Evolutionary conservation across 768 basidiomycete species (phyloP), one percentile per base, ranked within the genome.

Genomic region (Wakefieldia striispora): DNA sequence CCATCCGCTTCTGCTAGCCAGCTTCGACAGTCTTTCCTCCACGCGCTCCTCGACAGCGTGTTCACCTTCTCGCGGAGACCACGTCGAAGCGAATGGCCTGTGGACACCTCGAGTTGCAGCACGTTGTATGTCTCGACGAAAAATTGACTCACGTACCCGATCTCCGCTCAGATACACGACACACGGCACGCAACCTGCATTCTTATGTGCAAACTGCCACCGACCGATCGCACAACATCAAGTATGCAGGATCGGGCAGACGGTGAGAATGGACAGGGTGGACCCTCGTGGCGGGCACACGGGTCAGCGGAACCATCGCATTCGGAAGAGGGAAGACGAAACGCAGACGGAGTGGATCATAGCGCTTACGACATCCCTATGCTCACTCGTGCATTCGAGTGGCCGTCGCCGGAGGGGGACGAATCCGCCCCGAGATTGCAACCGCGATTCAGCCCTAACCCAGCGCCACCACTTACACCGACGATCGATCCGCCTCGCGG

Each of bases 191-290:
- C 57, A 63, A 53, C 38, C 64, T 54, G n/a, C 14, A 33, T 53
- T 59, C 33, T 53, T 67, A 53, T 63, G 61, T 54, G 57, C 50
- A 50, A 63, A 53, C 55, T 65, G 42, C 56, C 58, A 46, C 57
- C 56, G 17, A 54, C 46, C 21, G 33, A 50, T 40, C 50, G 40
- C 40, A 21, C 62, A 60, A 23, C 37, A 46, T 41, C 53, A 39
- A 24, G 37, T 13, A 40, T 54, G 53, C 55, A 44, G 33, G 60
- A 55, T 49, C 76, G 72, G 74, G 29, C 47, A 20, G 62, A 61
- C 20, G 55, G 70, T 55, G 76, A 79, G 50, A 68, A 66, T 9
- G 80, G 79, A 53, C 70, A 72, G 14, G 74, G 72, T 1, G 72
- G 70, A 24, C 75, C 77, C n/a, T 64, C 72, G 52, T 55, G 60